Evolutionary conservation across 495 filamentous ascomycete species (phyloP).

Genomic region (Lasiosphaeria hispida): DNA sequence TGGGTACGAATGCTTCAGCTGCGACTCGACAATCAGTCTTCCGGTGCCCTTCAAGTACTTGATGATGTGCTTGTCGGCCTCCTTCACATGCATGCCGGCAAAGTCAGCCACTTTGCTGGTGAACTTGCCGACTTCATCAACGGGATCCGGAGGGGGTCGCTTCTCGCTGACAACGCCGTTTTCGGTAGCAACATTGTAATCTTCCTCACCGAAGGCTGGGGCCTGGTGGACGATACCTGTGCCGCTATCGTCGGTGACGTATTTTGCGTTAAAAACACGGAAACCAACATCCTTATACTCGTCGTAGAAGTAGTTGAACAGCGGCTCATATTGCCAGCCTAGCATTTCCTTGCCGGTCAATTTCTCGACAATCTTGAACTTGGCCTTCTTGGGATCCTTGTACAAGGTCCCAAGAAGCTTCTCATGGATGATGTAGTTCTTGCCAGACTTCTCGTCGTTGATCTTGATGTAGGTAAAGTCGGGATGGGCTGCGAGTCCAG

Average conservation of each 20-base stretch:
- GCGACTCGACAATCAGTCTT: slow-evolving; percentile 81
- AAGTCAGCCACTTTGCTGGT: slow-evolving; percentile 81
- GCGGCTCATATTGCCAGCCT: slow-evolving; percentile 88
- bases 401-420: slow-evolving; percentile 81
- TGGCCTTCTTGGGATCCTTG: slow-evolving; percentile 96
- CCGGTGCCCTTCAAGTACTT: slow-evolving; percentile 80
- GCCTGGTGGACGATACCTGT: slow-evolving; percentile 95
- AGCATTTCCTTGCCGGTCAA: slow-evolving; percentile 84
- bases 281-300: slow-evolving; percentile 96
- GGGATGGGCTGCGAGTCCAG: slow-evolving; percentile 76
- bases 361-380: slow-evolving; percentile 81
- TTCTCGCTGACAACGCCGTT: slow-evolving; percentile 73
- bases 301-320: slow-evolving; percentile 92
- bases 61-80: slow-evolving; percentile 92
- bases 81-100: slow-evolving; percentile 86
- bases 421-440: slow-evolving; percentile 86
- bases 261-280: slow-evolving; percentile 78
- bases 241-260: slow-evolving; percentile 91
- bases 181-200: slow-evolving; percentile 82
- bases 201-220: slow-evolving; percentile 94
- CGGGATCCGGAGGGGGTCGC: slow-evolving; percentile 83
- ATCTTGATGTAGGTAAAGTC: slow-evolving; percentile 95
- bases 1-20: slow-evolving; percentile 91
- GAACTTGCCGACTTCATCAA: slow-evolving; percentile 79
- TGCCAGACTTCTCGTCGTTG: slow-evolving; percentile 73